Evolutionary conservation across 225 moss, liverwort and hornwort species (phyloP).

Genomic region (Neckera pumila): DNA sequence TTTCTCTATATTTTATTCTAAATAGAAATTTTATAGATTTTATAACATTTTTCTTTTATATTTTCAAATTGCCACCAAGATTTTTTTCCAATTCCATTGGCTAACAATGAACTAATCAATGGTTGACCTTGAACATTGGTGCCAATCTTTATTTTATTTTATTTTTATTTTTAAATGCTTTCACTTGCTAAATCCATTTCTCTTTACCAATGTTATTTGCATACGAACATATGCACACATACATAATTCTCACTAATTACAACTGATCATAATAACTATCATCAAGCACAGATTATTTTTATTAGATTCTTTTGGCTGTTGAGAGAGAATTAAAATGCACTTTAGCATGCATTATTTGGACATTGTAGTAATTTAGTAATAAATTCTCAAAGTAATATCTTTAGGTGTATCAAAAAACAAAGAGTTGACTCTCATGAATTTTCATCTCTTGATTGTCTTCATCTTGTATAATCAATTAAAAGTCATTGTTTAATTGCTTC

Average conservation of each 20-base stretch:
- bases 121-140: not conserved
- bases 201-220: not conserved
- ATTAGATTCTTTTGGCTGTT: not conserved
- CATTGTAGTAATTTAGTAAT: too few species aligned
- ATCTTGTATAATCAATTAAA: not conserved
- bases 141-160: not conserved
- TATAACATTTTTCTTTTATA: accelerated
- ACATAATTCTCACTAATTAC: not conserved
- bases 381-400: not conserved
- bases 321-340: not conserved
- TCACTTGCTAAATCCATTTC: not conserved
- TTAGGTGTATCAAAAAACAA: not conserved
- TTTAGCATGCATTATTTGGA: not conserved
- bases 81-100: not conserved
- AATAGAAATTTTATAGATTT: not conserved
- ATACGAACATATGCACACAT: not conserved
- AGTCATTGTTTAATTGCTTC: too few species aligned
- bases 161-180: not conserved
- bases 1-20: not conserved
- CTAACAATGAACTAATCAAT: not conserved
- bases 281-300: not conserved
- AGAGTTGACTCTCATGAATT: not conserved
- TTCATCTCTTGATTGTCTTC: not conserved
- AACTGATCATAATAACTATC: not conserved
- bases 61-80: accelerated